Conservation (phyloP, 345 rosid genomes). For the Orychophragmus violaceus region DNA sequence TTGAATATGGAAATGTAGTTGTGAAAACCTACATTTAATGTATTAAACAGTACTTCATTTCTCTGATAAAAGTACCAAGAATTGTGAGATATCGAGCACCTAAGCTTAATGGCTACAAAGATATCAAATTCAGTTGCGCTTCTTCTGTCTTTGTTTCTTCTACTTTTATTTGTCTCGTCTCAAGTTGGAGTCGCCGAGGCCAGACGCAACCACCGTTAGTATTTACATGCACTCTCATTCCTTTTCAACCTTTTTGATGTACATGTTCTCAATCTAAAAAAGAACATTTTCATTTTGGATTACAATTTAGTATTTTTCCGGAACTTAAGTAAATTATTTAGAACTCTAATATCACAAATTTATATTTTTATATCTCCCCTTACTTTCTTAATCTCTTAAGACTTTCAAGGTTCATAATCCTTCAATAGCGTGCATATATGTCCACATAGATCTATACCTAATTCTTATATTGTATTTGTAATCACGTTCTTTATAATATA, state of each 20-base stretch:
- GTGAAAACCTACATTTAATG: neutral
- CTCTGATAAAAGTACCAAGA: neutral
- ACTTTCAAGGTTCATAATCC: neutral
- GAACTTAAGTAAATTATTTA: neutral
- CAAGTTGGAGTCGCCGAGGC: constrained; percentile 12
- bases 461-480: neutral
- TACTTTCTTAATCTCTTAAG: neutral
- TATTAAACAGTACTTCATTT: neutral
- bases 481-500: too few species aligned
- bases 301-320: neutral
- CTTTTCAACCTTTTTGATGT: neutral
- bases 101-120: neutral
- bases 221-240: neutral
- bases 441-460: neutral
- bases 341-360: neutral
- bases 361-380: neutral
- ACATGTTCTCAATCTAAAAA: neutral
- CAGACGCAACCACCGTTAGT: constrained; percentile 4
- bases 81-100: neutral
- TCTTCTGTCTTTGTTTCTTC: constrained; percentile 7
- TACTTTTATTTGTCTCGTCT: neutral
- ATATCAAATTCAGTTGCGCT: neutral
- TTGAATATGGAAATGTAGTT: neutral
- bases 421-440: neutral
- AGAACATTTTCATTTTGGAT: neutral